phyloP scores from a whole-genome alignment of 148 eudicot species.

The Rhododendron molle region DNA sequence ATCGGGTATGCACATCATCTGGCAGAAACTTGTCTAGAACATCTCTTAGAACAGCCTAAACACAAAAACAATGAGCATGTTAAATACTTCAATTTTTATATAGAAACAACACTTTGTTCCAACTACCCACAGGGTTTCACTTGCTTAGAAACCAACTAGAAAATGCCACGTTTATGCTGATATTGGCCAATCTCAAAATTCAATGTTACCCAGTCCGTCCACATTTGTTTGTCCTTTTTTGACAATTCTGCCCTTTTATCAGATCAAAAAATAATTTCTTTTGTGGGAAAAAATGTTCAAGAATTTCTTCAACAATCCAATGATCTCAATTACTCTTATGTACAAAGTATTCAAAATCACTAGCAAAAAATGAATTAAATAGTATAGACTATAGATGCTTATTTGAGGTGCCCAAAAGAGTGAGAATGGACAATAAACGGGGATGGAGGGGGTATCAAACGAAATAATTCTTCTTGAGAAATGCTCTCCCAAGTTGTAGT shows the following conservation, averaged over 20 bases:
- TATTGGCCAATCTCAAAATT: background rate
- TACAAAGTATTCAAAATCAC: background rate
- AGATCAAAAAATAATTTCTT: background rate
- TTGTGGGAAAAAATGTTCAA: background rate
- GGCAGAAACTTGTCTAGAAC: constrained; percentile 71
- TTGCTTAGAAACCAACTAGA: background rate
- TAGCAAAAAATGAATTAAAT: background rate
- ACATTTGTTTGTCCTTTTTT: background rate
- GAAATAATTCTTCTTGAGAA: background rate
- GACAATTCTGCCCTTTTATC: background rate
- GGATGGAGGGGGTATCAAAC: background rate
- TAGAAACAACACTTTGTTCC: background rate
- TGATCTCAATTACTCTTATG: background rate
- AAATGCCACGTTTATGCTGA: background rate
- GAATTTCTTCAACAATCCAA: background rate
- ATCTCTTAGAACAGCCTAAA: constrained; percentile 91
- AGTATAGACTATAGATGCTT: background rate
- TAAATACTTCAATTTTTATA: background rate
- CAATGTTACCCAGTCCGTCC: background rate
- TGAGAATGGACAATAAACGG: background rate
- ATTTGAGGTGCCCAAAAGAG: background rate
- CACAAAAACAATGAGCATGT: background rate
- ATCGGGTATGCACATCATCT: constrained; percentile 72
- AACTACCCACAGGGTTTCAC: background rate
- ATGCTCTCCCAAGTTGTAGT: background rate